Evolutionary conservation across 2,329 filamentous ascomycete genomes (phyloP).

Genomic region (Clarireedia paspali): DNA sequence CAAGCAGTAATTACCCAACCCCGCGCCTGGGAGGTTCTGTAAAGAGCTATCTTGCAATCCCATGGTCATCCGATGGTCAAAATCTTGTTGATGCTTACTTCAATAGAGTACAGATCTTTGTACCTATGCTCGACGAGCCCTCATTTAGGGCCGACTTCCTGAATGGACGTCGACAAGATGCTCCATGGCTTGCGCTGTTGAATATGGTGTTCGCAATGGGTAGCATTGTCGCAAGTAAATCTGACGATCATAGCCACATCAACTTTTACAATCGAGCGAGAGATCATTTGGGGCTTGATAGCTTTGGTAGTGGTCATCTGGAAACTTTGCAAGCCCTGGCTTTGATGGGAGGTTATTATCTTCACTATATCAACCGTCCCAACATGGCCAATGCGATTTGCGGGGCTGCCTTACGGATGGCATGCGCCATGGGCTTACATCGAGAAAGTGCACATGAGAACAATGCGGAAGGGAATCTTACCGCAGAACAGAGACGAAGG

Average conservation of each 20-base stretch:
- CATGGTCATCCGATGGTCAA: constrained; percentile 58
- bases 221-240: constrained; percentile 57
- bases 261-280: constrained; percentile 63
- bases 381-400: constrained; percentile 70
- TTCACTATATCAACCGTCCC: constrained; percentile 70
- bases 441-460: constrained; percentile 44
- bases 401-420: constrained; percentile 65
- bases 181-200: constrained; percentile 62
- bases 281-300: constrained; percentile 58
- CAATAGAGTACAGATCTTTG: constrained; percentile 62
- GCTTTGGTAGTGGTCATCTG: constrained; percentile 62
- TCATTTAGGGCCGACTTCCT: constrained; percentile 60
- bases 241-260: constrained; percentile 57
- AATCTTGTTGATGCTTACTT: constrained; percentile 70
- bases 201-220: constrained; percentile 75
- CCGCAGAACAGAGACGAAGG: constrained; percentile 53
- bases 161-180: constrained; percentile 54
- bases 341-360: constrained; percentile 67
- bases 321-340: constrained; percentile 66
- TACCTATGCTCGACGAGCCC: constrained; percentile 66
- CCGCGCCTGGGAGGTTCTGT: constrained; percentile 29
- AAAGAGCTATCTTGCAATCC: constrained; percentile 33
- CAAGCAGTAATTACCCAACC: constrained; percentile 22
- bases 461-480: constrained; percentile 25
- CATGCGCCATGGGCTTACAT: constrained; percentile 65